Evolutionary conservation across 208 protist species (phyloP).

Genomic region (Leishmania tarentolae): DNA sequence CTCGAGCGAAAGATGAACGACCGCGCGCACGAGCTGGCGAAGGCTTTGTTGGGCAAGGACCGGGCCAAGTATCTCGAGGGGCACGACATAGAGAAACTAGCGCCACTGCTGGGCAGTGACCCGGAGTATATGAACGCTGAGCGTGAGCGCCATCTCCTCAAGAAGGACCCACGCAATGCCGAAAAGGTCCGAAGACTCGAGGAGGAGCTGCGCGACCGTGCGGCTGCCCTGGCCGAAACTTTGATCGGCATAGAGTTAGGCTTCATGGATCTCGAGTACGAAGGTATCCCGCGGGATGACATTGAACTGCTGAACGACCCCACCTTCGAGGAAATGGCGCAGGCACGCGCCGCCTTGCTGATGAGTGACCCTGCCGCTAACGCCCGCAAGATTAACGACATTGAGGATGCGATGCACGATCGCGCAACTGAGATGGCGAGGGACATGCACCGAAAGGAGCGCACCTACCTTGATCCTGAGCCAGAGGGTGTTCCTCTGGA

Average conservation of each 20-base stretch:
- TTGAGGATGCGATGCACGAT: slow-evolving; percentile 71
- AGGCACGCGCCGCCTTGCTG: slow-evolving; percentile 43
- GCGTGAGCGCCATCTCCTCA: slow-evolving; percentile 52
- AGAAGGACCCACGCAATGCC: slow-evolving; percentile 68
- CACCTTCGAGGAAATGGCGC: slow-evolving; percentile 48
- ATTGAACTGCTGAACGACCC: slow-evolving; percentile 58
- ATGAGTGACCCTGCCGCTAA: slow-evolving; percentile 53
- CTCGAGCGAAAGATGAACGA: slow-evolving; percentile 59
- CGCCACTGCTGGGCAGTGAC: slow-evolving; percentile 51
- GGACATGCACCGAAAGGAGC: slow-evolving; percentile 57
- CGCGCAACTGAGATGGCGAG: slow-evolving; percentile 57
- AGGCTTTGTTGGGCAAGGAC: slow-evolving; percentile 58
- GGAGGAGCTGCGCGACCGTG: slow-evolving; percentile 36
- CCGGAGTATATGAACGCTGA: slow-evolving; percentile 49
- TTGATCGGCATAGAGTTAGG: slow-evolving; percentile 37
- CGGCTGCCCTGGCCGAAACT: slow-evolving; percentile 40
- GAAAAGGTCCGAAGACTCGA: slow-evolving; percentile 54
- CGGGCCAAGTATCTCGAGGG: slow-evolving; percentile 55
- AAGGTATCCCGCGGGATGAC: slow-evolving; percentile 67
- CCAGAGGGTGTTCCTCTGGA: slow-evolving; percentile 66
- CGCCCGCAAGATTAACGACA: slow-evolving; percentile 63
- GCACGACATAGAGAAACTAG: slow-evolving; percentile 45
- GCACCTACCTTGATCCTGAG: slow-evolving; percentile 61
- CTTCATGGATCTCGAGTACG: slow-evolving; percentile 70
- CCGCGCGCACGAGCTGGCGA: slow-evolving; percentile 51